Base-by-base conservation (phyloP, 2,329 filamentous ascomycete species). In the Raffaelea albimanens region DNA sequence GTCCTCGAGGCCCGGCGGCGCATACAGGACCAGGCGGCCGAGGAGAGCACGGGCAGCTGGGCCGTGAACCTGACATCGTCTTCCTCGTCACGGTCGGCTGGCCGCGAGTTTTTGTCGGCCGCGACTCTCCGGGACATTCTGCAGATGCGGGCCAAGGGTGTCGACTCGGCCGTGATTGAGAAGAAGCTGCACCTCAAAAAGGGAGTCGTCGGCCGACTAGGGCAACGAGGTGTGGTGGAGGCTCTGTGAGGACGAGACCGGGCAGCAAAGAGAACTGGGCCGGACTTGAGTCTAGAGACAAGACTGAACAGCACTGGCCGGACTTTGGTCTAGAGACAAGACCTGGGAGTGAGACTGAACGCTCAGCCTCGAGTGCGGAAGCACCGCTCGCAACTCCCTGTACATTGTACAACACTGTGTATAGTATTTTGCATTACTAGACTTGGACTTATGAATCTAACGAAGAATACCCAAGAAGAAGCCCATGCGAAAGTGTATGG, bases 1-100 rank as follows among this genome's bases (percentile, higher is more conserved):
- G 74, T 69, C 21, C 66, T 79, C 0, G 70, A 72, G 38, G 70
- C 72, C 3, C 63, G 75, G n/a, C 64, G 64, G 19, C 56, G 55
- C 13, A 55, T 77, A 9, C 64, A 77, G 51, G 60, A 63, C 14
- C 56, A 60, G 44, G 72, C 71, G 1, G 63, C 70, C 2, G 57
- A 60, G 23, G 73, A 78, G 55, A 63, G 69, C 25, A 65, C 70
- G 51, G 60, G 60, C 56, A 52, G 33, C 40, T 23, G n/a, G 53
- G 57, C 10, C 49, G 57, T 22, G 43, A 14, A 40, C 14, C 39
- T 31, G 20, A 33, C 29, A 31, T 13, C 25, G 7, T 29, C 25
- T 29, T 7, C 25, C 7, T 29, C 25, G 25, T 29, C 25, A 7
- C 25, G 25, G 25, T 7, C 25, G 13, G 25, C 3, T 3, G 70